Evolutionary conservation across 2,329 filamentous ascomycete species (phyloP).

Genomic region (Zymoseptoria brevis): DNA sequence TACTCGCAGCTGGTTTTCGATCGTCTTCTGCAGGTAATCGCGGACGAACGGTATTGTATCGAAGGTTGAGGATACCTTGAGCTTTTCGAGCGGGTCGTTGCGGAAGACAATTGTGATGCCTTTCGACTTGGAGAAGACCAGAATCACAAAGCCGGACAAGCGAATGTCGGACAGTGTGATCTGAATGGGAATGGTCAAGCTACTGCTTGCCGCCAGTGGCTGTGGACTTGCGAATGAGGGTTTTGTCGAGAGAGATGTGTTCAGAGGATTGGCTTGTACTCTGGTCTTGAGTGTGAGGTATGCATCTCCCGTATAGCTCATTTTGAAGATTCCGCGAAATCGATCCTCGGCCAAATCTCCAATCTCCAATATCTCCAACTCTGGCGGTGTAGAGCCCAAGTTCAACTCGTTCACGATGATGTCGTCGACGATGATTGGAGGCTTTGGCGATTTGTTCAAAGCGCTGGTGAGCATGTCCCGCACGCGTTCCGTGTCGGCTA

Average conservation of each 20-base stretch:
- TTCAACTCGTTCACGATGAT: constrained; percentile 98
- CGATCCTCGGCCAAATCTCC: constrained; percentile 94
- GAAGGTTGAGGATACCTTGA: constrained; percentile 98
- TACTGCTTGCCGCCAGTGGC: constrained; percentile 81
- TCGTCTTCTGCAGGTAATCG: constrained; percentile 92
- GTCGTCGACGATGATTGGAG: constrained; percentile 98
- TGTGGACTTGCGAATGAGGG: constrained; percentile 87
- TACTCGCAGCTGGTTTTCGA: constrained; percentile 84
- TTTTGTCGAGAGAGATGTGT: constrained; percentile 88
- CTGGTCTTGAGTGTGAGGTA: constrained; percentile 91
- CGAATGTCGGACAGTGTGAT: constrained; percentile 95
- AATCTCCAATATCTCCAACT: constrained; percentile 95
- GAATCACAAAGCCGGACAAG: constrained; percentile 90
- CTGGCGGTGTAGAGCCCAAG: constrained; percentile 84
- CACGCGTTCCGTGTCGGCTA: constrained; percentile 85
- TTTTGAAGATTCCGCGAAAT: constrained; percentile 98
- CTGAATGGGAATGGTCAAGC: constrained; percentile 92
- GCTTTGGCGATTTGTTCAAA: constrained; percentile 95
- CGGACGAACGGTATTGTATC: constrained; percentile 98
- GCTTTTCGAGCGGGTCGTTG: constrained; percentile 93
- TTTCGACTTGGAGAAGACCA: constrained; percentile 97
- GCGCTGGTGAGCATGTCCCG: constrained; percentile 91
- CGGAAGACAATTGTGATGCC: constrained; percentile 93
- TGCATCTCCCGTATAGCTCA: constrained; percentile 94
- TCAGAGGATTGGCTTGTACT: constrained; percentile 94